Evolutionary conservation across 345 rosid species (phyloP), one percentile per base, ranked within the genome.

Genomic region (Eucalyptus caleyi): DNA sequence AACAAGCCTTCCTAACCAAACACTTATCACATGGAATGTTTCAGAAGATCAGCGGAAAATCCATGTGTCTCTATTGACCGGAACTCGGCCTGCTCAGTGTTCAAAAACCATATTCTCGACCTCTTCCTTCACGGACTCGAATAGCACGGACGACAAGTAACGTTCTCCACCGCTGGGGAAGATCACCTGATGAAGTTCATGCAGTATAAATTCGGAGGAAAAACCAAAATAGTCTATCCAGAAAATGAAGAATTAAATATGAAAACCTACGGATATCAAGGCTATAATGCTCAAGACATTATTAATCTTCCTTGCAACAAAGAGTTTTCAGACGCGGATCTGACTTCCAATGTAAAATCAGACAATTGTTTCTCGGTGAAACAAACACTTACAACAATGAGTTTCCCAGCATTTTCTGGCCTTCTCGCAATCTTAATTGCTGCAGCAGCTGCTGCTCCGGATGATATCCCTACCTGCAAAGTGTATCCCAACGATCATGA

Each of bases 391-490:
- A 96, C 96, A 30, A 94, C 95, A 16, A 96, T 92, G 88, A 96
- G 95, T 59, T 96, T 96, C 45, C 96, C 94, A 34, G 94, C 94
- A 93, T 94, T 93, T 91, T 95, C 97, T 12, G 93, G 95, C 94
- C 93, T 92, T 91, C 92, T 92, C 3, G 96, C 98, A 90, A 94
- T 59, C 91, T 86, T 87, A 50, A 95, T 90, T 90, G 97, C 95
- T 14, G 96, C 95, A 1, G 94, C 95, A 0, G 96, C 90, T 2
- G 95, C 97, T 21, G 95, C 96, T 42, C 97, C 97, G 3, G 96
- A 96, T 77, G 97, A 96, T 88, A 96, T 95, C 19, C 98, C 98
- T 3, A 95, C 98, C 98, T 94, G 90, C 12, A 89, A 89, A 50
- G 62, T 47, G 47, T 23, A n/a, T 86, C 62, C 85, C 6, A 0